These are phyloP conservation scores for Fusarium solani-melongenae DNA, from an alignment of 2,329 filamentous ascomycete genomes.

Conservation along the genomic window DNA sequence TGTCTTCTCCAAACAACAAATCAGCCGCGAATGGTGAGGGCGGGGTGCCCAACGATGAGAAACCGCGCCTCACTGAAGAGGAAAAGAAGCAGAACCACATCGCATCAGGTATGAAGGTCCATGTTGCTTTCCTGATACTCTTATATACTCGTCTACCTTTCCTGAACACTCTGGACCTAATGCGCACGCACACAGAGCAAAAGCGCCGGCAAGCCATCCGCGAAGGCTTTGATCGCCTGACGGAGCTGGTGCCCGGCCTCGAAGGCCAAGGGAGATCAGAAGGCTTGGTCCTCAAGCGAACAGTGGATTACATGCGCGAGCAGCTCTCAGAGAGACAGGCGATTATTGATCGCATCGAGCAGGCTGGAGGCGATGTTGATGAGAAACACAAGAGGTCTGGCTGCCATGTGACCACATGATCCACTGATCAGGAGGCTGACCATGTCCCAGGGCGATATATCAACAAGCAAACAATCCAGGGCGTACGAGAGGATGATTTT, in stretches of 20 bases:
- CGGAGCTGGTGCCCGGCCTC: conserved; percentile 82
- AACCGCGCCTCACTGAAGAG: conserved; percentile 63
- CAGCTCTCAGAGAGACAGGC: conserved; percentile 68
- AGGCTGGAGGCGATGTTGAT: conserved; percentile 66
- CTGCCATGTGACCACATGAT: conserved; percentile 4
- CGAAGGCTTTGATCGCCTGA: conserved; percentile 84
- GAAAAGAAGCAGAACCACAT: conserved; percentile 68
- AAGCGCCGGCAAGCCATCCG: conserved; percentile 73
- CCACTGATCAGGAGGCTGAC: conserved; percentile 16
- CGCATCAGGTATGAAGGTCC: conserved; percentile 57
- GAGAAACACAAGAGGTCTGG: conserved; percentile 57
- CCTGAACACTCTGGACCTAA: conserved; percentile 8
- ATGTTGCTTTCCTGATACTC: neutral
- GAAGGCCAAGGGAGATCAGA: conserved; percentile 88
- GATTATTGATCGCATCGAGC: conserved; percentile 69
- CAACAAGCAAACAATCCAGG: conserved; percentile 28
- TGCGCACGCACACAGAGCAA: conserved; percentile 49
- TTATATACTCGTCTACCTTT: neutral
- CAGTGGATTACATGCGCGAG: conserved; percentile 72
- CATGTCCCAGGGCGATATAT: conserved; percentile 30
- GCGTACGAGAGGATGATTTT: conserved; percentile 29
- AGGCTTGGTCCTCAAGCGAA: conserved; percentile 80
- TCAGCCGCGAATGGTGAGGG: conserved; percentile 39
- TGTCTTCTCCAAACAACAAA: conserved; percentile 47
- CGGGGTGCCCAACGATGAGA: conserved; percentile 53